Evolutionary conservation across 1,284 basidiomycete genomes (phyloP).

Genomic region (Malassezia cuniculi): DNA sequence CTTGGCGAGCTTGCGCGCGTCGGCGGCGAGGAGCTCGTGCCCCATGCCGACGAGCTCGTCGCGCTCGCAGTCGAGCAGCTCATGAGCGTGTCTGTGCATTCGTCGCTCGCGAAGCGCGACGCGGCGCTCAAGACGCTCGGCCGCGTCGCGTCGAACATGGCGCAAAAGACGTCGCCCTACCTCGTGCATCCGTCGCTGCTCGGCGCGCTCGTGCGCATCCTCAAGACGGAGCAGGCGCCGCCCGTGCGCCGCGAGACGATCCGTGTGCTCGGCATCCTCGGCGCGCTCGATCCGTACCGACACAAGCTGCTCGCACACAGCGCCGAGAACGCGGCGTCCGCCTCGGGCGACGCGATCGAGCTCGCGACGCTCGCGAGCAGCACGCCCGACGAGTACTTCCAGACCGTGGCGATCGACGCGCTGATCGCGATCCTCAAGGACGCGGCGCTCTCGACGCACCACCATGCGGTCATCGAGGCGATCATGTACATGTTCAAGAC

Average conservation of each 20-base stretch:
- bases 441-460: constrained; percentile 49
- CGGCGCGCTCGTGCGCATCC: constrained; percentile 70
- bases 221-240: constrained; percentile 68
- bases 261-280: constrained; percentile 86
- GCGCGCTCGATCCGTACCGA: constrained; percentile 92
- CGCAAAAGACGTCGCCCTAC: constrained; percentile 82
- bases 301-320: constrained; percentile 70
- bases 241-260: constrained; percentile 65
- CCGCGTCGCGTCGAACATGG: constrained; percentile 87
- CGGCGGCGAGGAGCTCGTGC: constrained; percentile 78
- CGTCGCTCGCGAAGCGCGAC: constrained; percentile 53
- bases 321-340: constrained; percentile 56
- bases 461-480: constrained; percentile 79
- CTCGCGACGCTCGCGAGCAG: constrained; percentile 49
- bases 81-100: constrained; percentile 51
- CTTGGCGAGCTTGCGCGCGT: constrained; percentile 86
- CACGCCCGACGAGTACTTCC: constrained; percentile 77
- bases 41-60: constrained; percentile 75
- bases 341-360: constrained; percentile 56
- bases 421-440: constrained; percentile 75
- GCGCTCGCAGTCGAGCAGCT: constrained; percentile 75
- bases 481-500: constrained; percentile 99
- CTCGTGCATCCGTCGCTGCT: constrained; percentile 81
- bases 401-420: constrained; percentile 84
- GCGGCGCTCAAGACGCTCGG: constrained; percentile 87